Base-by-base conservation (phyloP, 306 rosid genomes). In the Cicer judaicum region DNA sequence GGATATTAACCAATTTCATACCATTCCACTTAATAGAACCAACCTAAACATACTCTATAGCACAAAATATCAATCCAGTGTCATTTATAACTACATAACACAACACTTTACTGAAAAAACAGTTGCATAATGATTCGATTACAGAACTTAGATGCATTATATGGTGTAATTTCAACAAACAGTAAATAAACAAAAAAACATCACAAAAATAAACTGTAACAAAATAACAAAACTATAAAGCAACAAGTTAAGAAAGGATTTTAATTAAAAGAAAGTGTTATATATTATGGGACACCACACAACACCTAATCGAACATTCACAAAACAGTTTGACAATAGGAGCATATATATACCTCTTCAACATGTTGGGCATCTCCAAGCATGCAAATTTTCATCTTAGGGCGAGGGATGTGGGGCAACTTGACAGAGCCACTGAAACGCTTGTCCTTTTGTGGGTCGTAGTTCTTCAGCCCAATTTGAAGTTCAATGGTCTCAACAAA, bases 361-460 rank as follows among this genome's bases (percentile, higher is more conserved):
- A 78, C 81, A 6, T 78, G 81, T 5, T 78, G 81, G 1, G 81
- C 81, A 61, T 78, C 81, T 13, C 81, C 81, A 24, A 78, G 81
- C 81, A 78, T 78, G 24, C 81, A 78, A 40, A 78, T 70, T 11
- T 61, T 91, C 97, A 91, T 91, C 82, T 89, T 91, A 7, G 97
- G 97, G 8, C 97, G 92, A 42, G 97, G 97, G 9, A 91, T 91
- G 77, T 91, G 95, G 0, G 95, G 97, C 84, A 91, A 72, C 81
- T 86, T 91, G 46, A 91, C 95, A 11, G 97, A 91, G 44, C 97
- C 97, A 10, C 97, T 91, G 70, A 91, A 89, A 41, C 97, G 81
- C 11, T 78, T 78, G 2, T 78, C 81, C 11, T 78, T 78, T 7
- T 78, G 81, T 1, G 81, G 77, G 7, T 78, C 81, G 3, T 78